Base-by-base conservation (phyloP, 345 rosid species). In the Bruguiera sexangula region DNA sequence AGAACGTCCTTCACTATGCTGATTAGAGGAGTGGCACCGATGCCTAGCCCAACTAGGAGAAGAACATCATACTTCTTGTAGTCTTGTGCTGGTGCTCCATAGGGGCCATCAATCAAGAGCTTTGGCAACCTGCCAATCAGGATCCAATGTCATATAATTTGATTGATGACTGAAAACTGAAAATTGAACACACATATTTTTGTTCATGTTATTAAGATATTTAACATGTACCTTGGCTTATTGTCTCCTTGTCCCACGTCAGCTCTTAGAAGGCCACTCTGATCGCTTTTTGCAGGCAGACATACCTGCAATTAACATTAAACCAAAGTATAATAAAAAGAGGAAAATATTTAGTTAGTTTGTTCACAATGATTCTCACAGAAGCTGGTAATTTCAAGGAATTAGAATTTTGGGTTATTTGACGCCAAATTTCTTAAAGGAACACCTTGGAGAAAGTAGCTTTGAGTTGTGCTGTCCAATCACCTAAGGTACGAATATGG, bases 21-120 rank as follows among this genome's bases (percentile, higher is more conserved):
- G 59, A 89, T 88, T 39, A 91, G 68, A 10, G 97, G 96, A 0
- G 96, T 89, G 18, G 96, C 97, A 19, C 97, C 96, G 39, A 87
- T 87, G 24, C 97, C 97, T 3, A 89, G 87, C 20, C 96, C 96
- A 26, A 89, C 93, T 0, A 91, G 85, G 60, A 89, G 91, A 22
- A 89, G 82, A 21, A 87, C 92, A 51, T 92, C 97, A 50, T 89
- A 92, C 21, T 85, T 75, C 65, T 83, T 84, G 83, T 91, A 86
- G 80, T 91, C 93, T 59, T 91, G 97, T 62, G 91, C 89, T 3
- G 96, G 90, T 30, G 93, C 97, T 62, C 97, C 96, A 27, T 87
- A 91, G 2, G 97, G 91, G 3, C 92, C 97, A 62, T 91, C 96
- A 19, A 91, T 82, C 46, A 84, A 76, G 19, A 92, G 87, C 63